phyloP scores from a whole-genome alignment of 352 stramenopile genomes.

The Aphanomyces euteiches region DNA sequence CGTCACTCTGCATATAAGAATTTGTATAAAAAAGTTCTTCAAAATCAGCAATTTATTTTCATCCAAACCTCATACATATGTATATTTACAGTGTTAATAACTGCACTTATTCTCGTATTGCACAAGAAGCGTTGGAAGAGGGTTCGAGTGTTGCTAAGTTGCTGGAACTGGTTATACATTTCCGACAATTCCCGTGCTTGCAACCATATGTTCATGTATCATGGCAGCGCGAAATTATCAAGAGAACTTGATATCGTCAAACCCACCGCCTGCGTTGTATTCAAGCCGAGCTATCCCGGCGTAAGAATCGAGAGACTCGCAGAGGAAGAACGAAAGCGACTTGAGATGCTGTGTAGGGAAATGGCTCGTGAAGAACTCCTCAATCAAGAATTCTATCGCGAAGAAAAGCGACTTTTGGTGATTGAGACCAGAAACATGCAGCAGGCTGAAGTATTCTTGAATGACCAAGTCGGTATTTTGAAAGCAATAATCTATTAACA shows the following conservation, averaged over 20 bases:
- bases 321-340: constrained; percentile 46
- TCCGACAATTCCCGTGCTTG: constrained; percentile 2
- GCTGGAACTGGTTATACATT: constrained; percentile 21
- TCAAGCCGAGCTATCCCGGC: constrained; percentile 46
- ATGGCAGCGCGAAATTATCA: constrained; percentile 35
- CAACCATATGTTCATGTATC: constrained; percentile 29
- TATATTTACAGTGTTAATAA: too few species aligned
- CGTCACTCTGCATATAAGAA: too few species aligned
- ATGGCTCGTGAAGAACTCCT: constrained; percentile 63
- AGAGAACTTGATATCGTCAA: constrained; percentile 46
- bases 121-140: constrained; percentile 28
- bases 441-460: constrained; percentile 23
- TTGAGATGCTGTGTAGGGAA: constrained; percentile 49
- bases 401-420: constrained; percentile 56
- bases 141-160: neutral
- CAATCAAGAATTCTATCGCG: constrained; percentile 61
- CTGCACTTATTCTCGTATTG: too few species aligned
- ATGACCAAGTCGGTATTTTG: too few species aligned
- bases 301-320: constrained; percentile 44
- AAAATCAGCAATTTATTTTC: too few species aligned
- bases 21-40: too few species aligned
- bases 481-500: too few species aligned
- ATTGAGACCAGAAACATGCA: constrained; percentile 63
- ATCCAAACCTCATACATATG: too few species aligned
- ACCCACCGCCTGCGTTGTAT: constrained; percentile 45